Evolutionary conservation across 441 rosid species (phyloP), one percentile per base, ranked within the genome.

Genomic region (Pelargonium australe): DNA sequence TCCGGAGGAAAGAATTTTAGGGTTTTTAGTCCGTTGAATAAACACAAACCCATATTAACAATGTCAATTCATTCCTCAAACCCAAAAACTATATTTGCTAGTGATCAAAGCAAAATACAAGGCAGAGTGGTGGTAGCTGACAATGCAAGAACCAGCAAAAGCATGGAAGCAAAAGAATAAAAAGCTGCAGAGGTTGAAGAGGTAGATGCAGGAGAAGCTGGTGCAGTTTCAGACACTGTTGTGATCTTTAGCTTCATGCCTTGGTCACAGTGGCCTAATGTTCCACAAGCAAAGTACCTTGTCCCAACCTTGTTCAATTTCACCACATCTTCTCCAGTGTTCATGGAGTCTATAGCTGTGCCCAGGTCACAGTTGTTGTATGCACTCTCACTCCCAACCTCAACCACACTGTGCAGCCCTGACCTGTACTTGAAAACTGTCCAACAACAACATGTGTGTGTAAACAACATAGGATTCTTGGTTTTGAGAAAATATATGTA

Each of bases 221-320:
- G 72, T 11, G 88, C 86, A 55, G 70, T 83, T 7, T 85, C 85
- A 11, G 89, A 71, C 17, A 77, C 80, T 7, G 81, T 81, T 10
- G 87, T 84, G 74, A 93, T 79, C 81, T 89, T 87, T 28, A 94
- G 74, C 79, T 88, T 94, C 96, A 91, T 94, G 72, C 97, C 97
- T 72, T 87, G 90, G 55, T 72, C 83, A 13, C 98, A 94, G 72
- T 94, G 98, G 47, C 97, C 96, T 10, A 63, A 65, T 1, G 97
- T 89, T 31, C 98, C 97, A 68, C 97, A 94, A 44, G 86, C 87
- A 51, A 94, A 94, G 78, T 89, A 91, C 64, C 95, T 86, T 4
- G 91, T 81, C 3, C 97, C 93, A 0, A 89, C 70, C 71, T 91
- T 87, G 55, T 75, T 79, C 43, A 94, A 69, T 77, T 87, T 89